Evolutionary conservation across 352 stramenopile genomes (phyloP).

Genomic region (Pythium folliculosum): DNA sequence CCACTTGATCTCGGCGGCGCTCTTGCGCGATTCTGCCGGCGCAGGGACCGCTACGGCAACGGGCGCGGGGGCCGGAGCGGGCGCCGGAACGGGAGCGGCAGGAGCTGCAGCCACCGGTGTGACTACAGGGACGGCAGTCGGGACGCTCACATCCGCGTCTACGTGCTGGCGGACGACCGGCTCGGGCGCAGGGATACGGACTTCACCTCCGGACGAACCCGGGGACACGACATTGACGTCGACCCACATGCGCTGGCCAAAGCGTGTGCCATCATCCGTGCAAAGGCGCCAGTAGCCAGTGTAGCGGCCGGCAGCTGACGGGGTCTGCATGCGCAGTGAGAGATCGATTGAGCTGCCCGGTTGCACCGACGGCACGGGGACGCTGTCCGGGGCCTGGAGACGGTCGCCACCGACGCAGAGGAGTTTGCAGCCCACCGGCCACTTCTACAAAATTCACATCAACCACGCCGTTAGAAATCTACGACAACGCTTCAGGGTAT

Average conservation of each 20-base stretch:
- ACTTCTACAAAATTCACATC: constrained; percentile 41
- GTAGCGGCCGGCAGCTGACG: constrained; percentile 67
- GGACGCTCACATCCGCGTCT: constrained; percentile 16
- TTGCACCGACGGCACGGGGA: constrained; percentile 68
- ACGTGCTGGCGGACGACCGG: constrained; percentile 20
- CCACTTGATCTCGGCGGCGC: constrained; percentile 53
- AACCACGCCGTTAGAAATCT: not conserved
- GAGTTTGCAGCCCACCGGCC: constrained; percentile 68
- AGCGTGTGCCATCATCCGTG: constrained; percentile 75
- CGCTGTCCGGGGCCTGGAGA: constrained; percentile 72
- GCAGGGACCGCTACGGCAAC: not conserved
- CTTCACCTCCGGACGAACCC: constrained; percentile 19
- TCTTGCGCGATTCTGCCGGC: constrained; percentile 13
- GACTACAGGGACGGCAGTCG: constrained; percentile 16
- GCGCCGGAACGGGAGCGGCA: not conserved
- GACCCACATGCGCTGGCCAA: constrained; percentile 89
- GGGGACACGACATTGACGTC: constrained; percentile 76
- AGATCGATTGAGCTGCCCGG: constrained; percentile 73
- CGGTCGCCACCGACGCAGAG: constrained; percentile 73
- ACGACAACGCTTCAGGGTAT: no score
- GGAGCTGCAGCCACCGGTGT: not conserved
- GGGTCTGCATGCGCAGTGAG: constrained; percentile 71
- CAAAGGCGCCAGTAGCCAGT: constrained; percentile 90
- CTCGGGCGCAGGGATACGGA: constrained; percentile 21
- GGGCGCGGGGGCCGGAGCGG: not conserved